These are phyloP conservation scores for Lepidium aucheri DNA, from an alignment of 345 rosid genomes.

Conservation along the genomic window DNA sequence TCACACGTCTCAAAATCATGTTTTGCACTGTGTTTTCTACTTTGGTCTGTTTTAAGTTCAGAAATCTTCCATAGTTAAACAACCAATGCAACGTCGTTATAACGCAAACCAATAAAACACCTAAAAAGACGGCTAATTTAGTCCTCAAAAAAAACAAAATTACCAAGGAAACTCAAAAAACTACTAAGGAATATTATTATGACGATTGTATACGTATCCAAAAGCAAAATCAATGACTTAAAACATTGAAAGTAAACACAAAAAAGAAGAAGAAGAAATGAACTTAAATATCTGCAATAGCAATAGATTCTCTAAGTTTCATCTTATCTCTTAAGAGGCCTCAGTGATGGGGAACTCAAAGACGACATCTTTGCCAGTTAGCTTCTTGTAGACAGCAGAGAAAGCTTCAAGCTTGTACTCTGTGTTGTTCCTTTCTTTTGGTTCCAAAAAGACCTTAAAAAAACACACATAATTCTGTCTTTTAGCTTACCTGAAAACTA, in stretches of 20 bases:
- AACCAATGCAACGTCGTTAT: too few relatives aligned
- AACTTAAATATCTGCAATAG: background rate
- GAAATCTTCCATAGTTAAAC: too few relatives aligned
- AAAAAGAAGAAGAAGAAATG: background rate
- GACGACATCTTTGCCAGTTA: constrained; percentile 70
- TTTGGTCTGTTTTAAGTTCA: too few relatives aligned
- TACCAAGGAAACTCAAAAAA: background rate
- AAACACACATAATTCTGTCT: background rate
- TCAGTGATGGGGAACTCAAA: constrained; percentile 66
- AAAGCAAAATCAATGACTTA: background rate
- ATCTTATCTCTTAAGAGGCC: constrained; percentile 33
- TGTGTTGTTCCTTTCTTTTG: constrained; percentile 69
- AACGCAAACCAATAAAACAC: too few relatives aligned
- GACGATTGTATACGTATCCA: background rate
- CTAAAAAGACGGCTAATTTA: too few relatives aligned
- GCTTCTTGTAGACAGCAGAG: constrained; percentile 74
- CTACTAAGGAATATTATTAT: background rate
- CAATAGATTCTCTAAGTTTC: background rate
- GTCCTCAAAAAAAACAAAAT: too few relatives aligned
- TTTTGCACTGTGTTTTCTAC: too few relatives aligned
- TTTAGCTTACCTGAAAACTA: background rate
- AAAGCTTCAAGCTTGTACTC: constrained; percentile 79
- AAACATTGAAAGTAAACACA: background rate
- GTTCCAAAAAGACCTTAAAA: constrained; percentile 67
- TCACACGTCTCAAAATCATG: too few relatives aligned